Base-by-base conservation (phyloP, 345 rosid genomes). In the Syzygium grande region DNA sequence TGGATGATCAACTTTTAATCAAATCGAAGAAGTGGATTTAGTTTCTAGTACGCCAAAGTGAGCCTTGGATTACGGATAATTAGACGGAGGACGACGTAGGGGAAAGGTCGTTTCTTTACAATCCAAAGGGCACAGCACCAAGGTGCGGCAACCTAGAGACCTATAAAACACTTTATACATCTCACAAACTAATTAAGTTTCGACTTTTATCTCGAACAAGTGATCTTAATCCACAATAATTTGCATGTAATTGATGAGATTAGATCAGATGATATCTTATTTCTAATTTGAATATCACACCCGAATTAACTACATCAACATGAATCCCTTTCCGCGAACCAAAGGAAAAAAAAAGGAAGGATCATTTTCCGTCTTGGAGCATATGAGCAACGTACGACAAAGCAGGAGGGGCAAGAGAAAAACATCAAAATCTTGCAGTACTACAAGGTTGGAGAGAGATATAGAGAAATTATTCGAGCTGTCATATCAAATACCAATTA, bases 191-290 rank as follows among this genome's bases (percentile, higher is more conserved):
- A 0, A 9, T 34, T 22, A 34, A 68, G 2, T 34, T 68, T 17
- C 3, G 1, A 1, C 7, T 34, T 68, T 68, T 17, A 0, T 30
- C 16, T 29, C 11, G 0, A 3, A 15, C 0, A 1, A 9, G 1
- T 4, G 41, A 2, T 1, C 22, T 38, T 68, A 38, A 34, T 1
- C 25, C 49, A 19, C 8, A 38, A 73, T 73, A 38, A 3, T 19
- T 73, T 73, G 21, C 49, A 38, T 5, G 25, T 9, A 34, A 38
- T 34, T 9, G 22, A 73, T 4, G 46, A 6, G 1, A 73, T 21
- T 34, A 0, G 2, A 73, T 34, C 6, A 38, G 9, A 73, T 19
- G 9, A 73, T 19, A 30, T 30, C 11, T 19, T 1, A 65, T 30
- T 73, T 34, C 1, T 38, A 11, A 73, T 38, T 11, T 10, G 25